These are phyloP conservation scores for Trametes cubensis DNA, from an alignment of 768 basidiomycete species.

Conservation along the genomic window DNA sequence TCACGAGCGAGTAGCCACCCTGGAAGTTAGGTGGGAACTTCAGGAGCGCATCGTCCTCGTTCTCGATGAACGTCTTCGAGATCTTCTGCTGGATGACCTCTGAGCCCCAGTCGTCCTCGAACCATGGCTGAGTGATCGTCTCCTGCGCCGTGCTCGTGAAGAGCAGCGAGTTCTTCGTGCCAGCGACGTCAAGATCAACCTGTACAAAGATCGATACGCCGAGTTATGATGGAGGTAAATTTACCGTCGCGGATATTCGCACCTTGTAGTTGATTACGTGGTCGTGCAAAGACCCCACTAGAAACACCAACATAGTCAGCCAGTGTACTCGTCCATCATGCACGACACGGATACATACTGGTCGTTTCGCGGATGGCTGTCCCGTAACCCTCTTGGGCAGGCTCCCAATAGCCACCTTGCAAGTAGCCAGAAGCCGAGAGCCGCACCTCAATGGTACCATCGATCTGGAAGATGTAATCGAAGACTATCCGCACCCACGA, in stretches of 20 bases:
- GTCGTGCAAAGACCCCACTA: slow-evolving; percentile 69
- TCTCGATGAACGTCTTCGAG: slow-evolving; percentile 48
- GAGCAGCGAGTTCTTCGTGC: slow-evolving; percentile 58
- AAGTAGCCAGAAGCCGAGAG: slow-evolving; percentile 70
- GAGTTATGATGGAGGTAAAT: neutral
- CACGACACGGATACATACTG: slow-evolving; percentile 41
- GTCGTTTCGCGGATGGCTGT: slow-evolving; percentile 55
- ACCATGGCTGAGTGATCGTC: slow-evolving; percentile 55
- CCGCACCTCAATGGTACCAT: slow-evolving; percentile 70
- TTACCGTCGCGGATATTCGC: slow-evolving; percentile 14
- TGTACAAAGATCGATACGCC: slow-evolving; percentile 24
- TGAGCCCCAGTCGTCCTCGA: slow-evolving; percentile 59
- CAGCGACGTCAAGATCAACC: slow-evolving; percentile 68
- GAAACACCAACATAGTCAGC: neutral
- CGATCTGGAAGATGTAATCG: slow-evolving; percentile 67
- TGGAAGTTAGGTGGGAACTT: slow-evolving; percentile 58
- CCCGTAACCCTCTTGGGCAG: slow-evolving; percentile 53
- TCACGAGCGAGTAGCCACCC: slow-evolving; percentile 59
- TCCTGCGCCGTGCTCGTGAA: slow-evolving; percentile 54
- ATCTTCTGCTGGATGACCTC: slow-evolving; percentile 59
- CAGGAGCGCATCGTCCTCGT: slow-evolving; percentile 54
- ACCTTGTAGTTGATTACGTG: slow-evolving; percentile 67
- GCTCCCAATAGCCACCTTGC: slow-evolving; percentile 63
- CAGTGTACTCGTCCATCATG: neutral
- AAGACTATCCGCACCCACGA: slow-evolving; percentile 38